Base-by-base conservation (phyloP, 345 rosid genomes). In the Camelina sativa region DNA sequence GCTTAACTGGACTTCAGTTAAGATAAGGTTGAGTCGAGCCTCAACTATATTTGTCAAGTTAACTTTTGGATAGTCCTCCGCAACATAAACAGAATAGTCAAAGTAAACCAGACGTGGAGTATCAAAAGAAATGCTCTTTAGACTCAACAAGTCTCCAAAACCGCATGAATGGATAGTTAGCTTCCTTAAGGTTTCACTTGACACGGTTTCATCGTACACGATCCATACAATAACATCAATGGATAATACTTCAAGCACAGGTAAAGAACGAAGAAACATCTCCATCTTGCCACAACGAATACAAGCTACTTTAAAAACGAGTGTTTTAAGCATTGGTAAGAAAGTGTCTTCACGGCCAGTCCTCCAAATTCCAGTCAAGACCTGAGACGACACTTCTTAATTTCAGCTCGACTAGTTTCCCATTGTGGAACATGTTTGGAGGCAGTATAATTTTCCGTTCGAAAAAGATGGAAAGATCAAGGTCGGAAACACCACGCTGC, bases 11-110 rank as follows among this genome's bases (percentile, higher is more conserved):
- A 32, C 1, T 16, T 5, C 15, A 17, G 15, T 16, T 17, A 56
- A 2, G 2, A 20, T 40, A 40, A 68, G 25, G 5, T 41, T 4
- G 30, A 68, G 16, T 6, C 1, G 6, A 23, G 72, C 72, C 23
- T 54, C 53, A 6, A 46, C 52, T 68, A 68, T 12, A 41, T 10
- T 68, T 1, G 62, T 32, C 51, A 68, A 68, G 53, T 23, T 38
- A 40, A 68, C 53, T 54, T 54, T 23, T 6, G 53, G 72, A 54
- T 68, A 68, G 3, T 40, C 62, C 0, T 11, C 62, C 0, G 62
- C 62, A 11, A 54, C 41, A 4, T 6, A 38, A 41, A 55, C 72
- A 41, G 11, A n/a, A 25, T 68, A 55, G 7, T 43, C 16, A 43
- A 43, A 15, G 48, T 43, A 43, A 43, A 43, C 16, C 7, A 43